A percentile compares a stretch with the other conserved stretches of the same genome.
Evolutionary conservation across 2,329 filamentous ascomycete genomes (phyloP).

Genomic region (Hypoxylon sp.): DNA sequence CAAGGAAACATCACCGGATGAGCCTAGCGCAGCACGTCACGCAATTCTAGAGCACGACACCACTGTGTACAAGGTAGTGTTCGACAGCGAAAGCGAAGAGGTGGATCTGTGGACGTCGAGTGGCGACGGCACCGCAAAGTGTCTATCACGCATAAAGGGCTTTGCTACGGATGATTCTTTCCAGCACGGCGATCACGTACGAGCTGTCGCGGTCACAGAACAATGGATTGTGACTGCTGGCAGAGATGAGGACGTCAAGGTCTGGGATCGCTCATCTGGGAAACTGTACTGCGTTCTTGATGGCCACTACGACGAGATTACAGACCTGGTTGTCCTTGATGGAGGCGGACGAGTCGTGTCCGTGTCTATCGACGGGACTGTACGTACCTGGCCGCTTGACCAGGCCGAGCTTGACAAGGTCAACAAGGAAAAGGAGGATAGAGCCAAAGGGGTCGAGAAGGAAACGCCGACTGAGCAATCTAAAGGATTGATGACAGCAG

Average conservation of each 20-base stretch:
- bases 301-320: slow-evolving; percentile 95
- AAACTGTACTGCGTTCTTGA: slow-evolving; percentile 78
- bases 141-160: slow-evolving; percentile 73
- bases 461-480: slow-evolving; percentile 59
- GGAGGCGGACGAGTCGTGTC: slow-evolving; percentile 72
- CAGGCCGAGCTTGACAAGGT: slow-evolving; percentile 66
- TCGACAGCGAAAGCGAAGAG: slow-evolving; percentile 70
- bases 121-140: slow-evolving; percentile 88
- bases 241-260: slow-evolving; percentile 88
- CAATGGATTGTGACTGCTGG: slow-evolving; percentile 89
- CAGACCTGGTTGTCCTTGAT: slow-evolving; percentile 75
- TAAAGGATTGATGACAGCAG: slow-evolving; percentile 76
- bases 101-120: slow-evolving; percentile 92
- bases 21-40: slow-evolving; percentile 56
- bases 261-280: slow-evolving; percentile 84
- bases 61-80: slow-evolving; percentile 83
- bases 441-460: slow-evolving; percentile 62
- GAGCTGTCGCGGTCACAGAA: slow-evolving; percentile 80
- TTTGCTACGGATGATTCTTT: slow-evolving; percentile 81
- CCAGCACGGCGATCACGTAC: slow-evolving; percentile 88
- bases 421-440: slow-evolving; percentile 62
- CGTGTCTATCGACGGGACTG: slow-evolving; percentile 89
- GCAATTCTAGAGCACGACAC: slow-evolving; percentile 87
- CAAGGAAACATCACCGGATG: slow-evolving; percentile 57
- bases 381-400: slow-evolving; percentile 83